Percentiles rank a stretch among this genome's conserved stretches.
Conservation (phyloP, 306 rosid genomes). For the Malus sylvestris region DNA sequence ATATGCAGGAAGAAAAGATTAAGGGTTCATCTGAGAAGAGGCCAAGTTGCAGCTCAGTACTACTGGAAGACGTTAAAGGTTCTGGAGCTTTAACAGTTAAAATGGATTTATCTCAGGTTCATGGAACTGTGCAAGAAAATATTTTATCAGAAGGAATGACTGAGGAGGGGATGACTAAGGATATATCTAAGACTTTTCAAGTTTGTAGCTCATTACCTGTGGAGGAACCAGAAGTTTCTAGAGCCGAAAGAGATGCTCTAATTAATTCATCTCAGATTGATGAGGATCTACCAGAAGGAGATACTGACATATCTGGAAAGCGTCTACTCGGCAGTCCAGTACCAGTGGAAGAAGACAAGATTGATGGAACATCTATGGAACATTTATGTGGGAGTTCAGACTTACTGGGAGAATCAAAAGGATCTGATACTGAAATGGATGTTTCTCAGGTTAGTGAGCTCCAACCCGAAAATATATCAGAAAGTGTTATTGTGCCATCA, state of each 20-base stretch:
- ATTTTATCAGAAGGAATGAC: neutral
- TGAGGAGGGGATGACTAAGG: conserved; percentile 7
- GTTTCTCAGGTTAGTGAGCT: conserved; percentile 3
- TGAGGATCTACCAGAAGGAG: neutral
- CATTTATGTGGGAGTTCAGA: neutral
- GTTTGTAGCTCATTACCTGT: neutral
- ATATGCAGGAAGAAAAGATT: neutral
- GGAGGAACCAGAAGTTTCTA: neutral
- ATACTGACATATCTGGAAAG: neutral
- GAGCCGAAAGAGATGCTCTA: neutral
- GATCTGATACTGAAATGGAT: neutral
- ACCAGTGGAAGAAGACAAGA: neutral
- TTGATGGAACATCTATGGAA: neutral
- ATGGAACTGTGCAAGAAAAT: conserved; percentile 6
- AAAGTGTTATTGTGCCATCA: neutral
- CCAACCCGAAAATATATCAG: neutral
- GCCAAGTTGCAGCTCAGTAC: neutral
- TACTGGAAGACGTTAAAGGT: neutral
- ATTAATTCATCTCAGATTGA: neutral
- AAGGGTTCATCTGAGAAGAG: neutral
- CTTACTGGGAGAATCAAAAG: neutral
- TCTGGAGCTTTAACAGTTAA: conserved; percentile 7
- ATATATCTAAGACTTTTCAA: neutral
- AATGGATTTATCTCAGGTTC: conserved; percentile 4
- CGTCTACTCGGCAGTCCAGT: neutral